Evolutionary conservation across 108 stramenopile genomes (phyloP).

Genomic region (Pseudonitzschia pungens): DNA sequence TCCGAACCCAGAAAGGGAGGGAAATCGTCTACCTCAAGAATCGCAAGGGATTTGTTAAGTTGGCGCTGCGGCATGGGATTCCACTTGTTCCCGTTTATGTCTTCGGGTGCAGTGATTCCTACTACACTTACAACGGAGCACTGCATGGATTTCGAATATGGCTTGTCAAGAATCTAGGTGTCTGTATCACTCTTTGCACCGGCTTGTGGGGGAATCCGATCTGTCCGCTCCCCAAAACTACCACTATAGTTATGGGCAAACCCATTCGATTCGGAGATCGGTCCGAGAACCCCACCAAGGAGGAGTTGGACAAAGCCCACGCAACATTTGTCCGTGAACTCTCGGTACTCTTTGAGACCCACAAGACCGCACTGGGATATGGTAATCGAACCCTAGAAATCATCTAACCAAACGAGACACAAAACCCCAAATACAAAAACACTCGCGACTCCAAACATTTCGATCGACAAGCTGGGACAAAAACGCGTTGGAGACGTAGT

Average conservation of each 20-base stretch:
- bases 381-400: conserved; percentile 49
- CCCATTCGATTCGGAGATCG: not conserved
- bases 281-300: not conserved
- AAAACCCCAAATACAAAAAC: no score
- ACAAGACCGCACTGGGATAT: conserved; percentile 54
- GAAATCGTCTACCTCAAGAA: conserved; percentile 61
- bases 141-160: conserved; percentile 32
- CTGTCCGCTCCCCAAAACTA: not conserved
- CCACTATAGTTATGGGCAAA: not conserved
- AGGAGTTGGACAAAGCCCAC: conserved; percentile 41
- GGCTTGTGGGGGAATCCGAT: conserved; percentile 35
- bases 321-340: conserved; percentile 44
- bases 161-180: conserved; percentile 54
- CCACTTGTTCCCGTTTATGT: conserved; percentile 84
- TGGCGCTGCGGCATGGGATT: conserved; percentile 70
- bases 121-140: conserved; percentile 27
- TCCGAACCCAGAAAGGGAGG: conserved; percentile 35
- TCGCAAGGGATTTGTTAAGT: conserved; percentile 85
- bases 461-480: no score
- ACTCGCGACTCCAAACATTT: no score
- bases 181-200: conserved; percentile 48
- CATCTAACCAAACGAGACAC: conserved; percentile 23
- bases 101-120: conserved; percentile 64
- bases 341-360: conserved; percentile 47
- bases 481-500: no score